These are phyloP conservation scores for Orobanche coerulescens DNA, from an alignment of 257 asterid genomes.

Conservation along the genomic window DNA sequence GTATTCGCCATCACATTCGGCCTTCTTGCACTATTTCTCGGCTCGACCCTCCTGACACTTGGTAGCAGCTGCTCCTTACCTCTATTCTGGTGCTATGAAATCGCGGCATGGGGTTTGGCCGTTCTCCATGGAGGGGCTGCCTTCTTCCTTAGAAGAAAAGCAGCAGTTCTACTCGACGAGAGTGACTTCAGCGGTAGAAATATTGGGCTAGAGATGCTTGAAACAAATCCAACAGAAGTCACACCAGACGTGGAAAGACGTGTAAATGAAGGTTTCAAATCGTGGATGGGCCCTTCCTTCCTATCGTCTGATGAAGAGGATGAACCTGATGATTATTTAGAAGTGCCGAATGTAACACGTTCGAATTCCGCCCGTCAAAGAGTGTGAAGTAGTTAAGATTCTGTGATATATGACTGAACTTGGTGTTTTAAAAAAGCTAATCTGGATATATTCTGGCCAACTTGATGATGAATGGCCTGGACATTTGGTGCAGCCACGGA, in stretches of 20 bases:
- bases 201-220: slow-evolving; percentile 86
- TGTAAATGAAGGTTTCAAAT: slow-evolving; percentile 71
- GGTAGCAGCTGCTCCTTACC: slow-evolving; percentile 93
- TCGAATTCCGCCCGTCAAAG: slow-evolving; percentile 51
- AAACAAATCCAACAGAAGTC: slow-evolving; percentile 58
- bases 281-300: slow-evolving; percentile 95
- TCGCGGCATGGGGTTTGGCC: slow-evolving; percentile 74
- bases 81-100: slow-evolving; percentile 92
- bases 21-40: slow-evolving; percentile 81
- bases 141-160: slow-evolving; percentile 55
- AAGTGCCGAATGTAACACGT: slow-evolving; percentile 34
- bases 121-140: slow-evolving; percentile 78
- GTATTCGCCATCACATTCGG: slow-evolving; percentile 67
- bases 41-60: slow-evolving; percentile 84
- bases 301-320: slow-evolving; percentile 90
- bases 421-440: not conserved
- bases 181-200: slow-evolving; percentile 43
- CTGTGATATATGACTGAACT: not conserved
- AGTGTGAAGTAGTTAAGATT: slow-evolving; percentile 27
- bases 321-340: slow-evolving; percentile 63
- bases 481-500: too few relatives aligned
- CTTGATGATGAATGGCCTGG: not conserved
- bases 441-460: too few relatives aligned
- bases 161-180: slow-evolving; percentile 61
- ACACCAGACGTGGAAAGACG: slow-evolving; percentile 86